phyloP scores from a whole-genome alignment of 2,329 filamentous ascomycete species.

The Trichoderma gracile region DNA sequence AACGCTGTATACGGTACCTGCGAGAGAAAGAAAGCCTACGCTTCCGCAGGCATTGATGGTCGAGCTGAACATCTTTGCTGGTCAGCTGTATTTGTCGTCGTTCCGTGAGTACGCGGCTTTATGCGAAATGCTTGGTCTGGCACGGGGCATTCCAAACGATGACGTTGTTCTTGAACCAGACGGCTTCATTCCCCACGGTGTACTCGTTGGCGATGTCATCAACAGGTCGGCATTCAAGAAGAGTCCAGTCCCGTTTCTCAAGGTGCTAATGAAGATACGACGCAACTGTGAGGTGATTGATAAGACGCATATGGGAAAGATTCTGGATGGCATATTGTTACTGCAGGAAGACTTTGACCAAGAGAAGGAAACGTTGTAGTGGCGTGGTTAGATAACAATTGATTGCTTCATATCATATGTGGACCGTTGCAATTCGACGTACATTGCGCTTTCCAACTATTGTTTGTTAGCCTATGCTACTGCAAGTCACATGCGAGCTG shows the following conservation, averaged over 20 bases:
- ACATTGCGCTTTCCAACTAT: too few relatives aligned
- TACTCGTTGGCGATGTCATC: constrained; percentile 3
- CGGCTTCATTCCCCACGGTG: constrained; percentile 39
- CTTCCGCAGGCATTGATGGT: constrained; percentile 36
- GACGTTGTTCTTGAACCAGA: constrained; percentile 29
- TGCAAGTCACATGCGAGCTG: too few relatives aligned
- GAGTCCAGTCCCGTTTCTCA: constrained; percentile 44
- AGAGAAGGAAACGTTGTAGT: not conserved
- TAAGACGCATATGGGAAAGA: constrained; percentile 45
- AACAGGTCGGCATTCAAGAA: constrained; percentile 32
- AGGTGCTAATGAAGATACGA: constrained; percentile 40
- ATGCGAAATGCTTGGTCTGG: constrained; percentile 55
- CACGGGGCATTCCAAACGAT: constrained; percentile 35
- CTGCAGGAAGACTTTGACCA: constrained; percentile 29
- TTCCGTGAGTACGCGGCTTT: constrained; percentile 55
- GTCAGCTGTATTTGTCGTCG: constrained; percentile 62
- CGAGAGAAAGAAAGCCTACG: not conserved
- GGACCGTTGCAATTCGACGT: too few relatives aligned
- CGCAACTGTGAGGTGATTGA: constrained; percentile 42
- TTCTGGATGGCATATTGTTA: constrained; percentile 39
- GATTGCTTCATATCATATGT: too few relatives aligned
- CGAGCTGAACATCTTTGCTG: constrained; percentile 66
- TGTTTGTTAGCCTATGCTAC: too few relatives aligned
- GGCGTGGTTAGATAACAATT: too few relatives aligned
- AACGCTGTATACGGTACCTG: not conserved